Conservation (phyloP, 768 basidiomycete species). For the Hortiboletus campestris region DNA sequence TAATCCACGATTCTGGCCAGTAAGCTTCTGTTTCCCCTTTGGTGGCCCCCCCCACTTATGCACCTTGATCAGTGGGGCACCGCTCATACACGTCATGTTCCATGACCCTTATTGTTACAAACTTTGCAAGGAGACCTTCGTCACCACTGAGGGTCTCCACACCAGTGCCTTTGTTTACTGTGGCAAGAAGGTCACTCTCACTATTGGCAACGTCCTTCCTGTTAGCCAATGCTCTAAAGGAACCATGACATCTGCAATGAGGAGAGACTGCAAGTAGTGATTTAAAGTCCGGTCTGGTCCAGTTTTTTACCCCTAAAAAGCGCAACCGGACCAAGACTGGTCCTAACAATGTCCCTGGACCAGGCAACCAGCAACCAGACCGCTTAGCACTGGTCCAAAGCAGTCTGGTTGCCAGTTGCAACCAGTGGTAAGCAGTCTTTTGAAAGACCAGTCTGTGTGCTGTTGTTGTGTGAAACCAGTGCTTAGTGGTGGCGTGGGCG, state of each 20-base stretch:
- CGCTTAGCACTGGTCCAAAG: too few relatives aligned
- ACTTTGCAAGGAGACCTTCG: conserved; percentile 95
- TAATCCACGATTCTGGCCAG: conserved; percentile 43
- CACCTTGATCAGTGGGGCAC: conserved; percentile 72
- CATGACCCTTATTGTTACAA: conserved; percentile 99
- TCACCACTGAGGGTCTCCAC: conserved; percentile 97
- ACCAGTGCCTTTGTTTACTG: conserved; percentile 99
- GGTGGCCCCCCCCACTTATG: not conserved
- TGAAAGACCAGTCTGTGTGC: too few relatives aligned
- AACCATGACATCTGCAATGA: conserved; percentile 99
- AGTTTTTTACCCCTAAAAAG: too few relatives aligned
- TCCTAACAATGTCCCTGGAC: too few relatives aligned
- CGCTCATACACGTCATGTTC: conserved; percentile 98
- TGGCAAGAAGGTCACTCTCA: conserved; percentile 94
- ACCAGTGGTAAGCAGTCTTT: too few relatives aligned
- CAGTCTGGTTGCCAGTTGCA: too few relatives aligned
- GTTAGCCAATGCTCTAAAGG: conserved; percentile 94
- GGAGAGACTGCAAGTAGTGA: too few relatives aligned
- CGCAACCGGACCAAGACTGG: too few relatives aligned
- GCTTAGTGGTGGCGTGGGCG: too few relatives aligned
- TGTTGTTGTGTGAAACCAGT: too few relatives aligned
- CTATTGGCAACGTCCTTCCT: conserved; percentile 97
- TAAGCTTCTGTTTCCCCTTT: conserved; percentile 39
- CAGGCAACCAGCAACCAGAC: too few relatives aligned
- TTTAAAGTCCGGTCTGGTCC: too few relatives aligned